A percentile compares a stretch with the other conserved stretches of the same genome.
Evolutionary conservation across 2,329 filamentous ascomycete species (phyloP).

Genomic region (Sporothrix schenckii): DNA sequence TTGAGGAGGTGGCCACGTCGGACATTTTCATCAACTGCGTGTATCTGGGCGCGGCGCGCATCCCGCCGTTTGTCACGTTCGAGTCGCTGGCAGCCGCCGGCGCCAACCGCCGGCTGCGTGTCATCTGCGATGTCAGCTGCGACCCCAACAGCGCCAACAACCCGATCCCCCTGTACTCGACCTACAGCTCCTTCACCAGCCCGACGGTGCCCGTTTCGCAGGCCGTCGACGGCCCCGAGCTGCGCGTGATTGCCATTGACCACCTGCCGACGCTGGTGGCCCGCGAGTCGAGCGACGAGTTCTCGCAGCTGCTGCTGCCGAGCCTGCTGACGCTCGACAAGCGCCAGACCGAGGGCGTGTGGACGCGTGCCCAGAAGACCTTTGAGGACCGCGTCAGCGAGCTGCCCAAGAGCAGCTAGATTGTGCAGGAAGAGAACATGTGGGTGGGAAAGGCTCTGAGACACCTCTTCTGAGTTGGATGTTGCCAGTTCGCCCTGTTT

Average conservation of each 20-base stretch:
- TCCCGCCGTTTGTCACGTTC: slow-evolving; percentile 77
- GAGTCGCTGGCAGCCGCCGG: slow-evolving; percentile 67
- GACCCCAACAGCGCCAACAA: slow-evolving; percentile 70
- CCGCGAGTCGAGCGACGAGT: slow-evolving; percentile 81
- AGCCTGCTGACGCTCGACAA: slow-evolving; percentile 78
- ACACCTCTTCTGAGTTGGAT: neutral
- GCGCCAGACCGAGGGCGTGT: slow-evolving; percentile 72
- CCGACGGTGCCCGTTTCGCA: slow-evolving; percentile 74
- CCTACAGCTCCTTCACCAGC: slow-evolving; percentile 83
- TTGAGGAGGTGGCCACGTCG: slow-evolving; percentile 73
- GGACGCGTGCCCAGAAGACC: slow-evolving; percentile 80
- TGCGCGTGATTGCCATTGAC: slow-evolving; percentile 86
- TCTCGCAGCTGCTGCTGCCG: slow-evolving; percentile 76
- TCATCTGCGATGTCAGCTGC: slow-evolving; percentile 78
- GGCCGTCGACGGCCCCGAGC: slow-evolving; percentile 52
- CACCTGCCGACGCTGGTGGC: slow-evolving; percentile 82
- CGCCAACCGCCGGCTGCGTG: slow-evolving; percentile 71
- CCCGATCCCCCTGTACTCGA: slow-evolving; percentile 74
- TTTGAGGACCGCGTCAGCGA: slow-evolving; percentile 74
- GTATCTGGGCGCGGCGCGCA: slow-evolving; percentile 69
- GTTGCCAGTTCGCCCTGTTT: slow-evolving; percentile 6
- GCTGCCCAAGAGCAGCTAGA: slow-evolving; percentile 32
- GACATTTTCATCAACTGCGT: slow-evolving; percentile 88
- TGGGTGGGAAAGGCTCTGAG: neutral
- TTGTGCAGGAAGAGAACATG: neutral